Evolutionary conservation across 345 rosid genomes (phyloP), one percentile per base, ranked within the genome.

Genomic region (Boechera divaricarpa): DNA sequence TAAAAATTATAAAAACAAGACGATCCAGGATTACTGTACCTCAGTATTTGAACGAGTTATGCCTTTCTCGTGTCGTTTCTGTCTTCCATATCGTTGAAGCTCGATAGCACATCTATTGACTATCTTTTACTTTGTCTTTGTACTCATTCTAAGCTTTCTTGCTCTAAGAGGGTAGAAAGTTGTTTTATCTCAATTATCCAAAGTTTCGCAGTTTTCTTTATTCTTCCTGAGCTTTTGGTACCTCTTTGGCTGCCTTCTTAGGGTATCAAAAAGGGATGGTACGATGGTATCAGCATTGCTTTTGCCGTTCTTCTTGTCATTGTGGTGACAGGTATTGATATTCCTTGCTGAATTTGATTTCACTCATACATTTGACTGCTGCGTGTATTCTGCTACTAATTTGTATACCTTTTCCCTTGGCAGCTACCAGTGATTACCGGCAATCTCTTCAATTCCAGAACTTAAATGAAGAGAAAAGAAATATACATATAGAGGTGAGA

Each of bases 391-490:
- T 16, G 16, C 16, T 29, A 69, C 69, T 61, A 39, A 70, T 51
- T 28, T 72, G 24, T 31, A 16, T 58, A 24, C 21, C 36, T 57
- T 70, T 45, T 72, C 18, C 33, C 47, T 73, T 59, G 76, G 80
- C 84, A 95, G 99, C 99, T 79, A 81, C 91, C 76, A 95, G 98
- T 86, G 99, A 95, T 75, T 95, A 91, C 74, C 90, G 90, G 48
- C 99, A 95, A 71, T 95, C 99, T 81, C 98, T 95, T 76, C 99
- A 95, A 84, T 95, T 95, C 67, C 99, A 88, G 77, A 95, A 91
- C 81, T 85, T 95, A 63, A 92, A 93, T 54, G 90, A 95, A 36
- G 98, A 95, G 85, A 95, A 95, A 84, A 87, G 95, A 79, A 95
- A 95, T 74, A 95, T 95, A 83, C 96, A 69, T 73, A 32, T 95